phyloP scores from a whole-genome alignment of 2,329 filamentous ascomycete genomes.

The Magnaporthiopsis rhizophila region DNA sequence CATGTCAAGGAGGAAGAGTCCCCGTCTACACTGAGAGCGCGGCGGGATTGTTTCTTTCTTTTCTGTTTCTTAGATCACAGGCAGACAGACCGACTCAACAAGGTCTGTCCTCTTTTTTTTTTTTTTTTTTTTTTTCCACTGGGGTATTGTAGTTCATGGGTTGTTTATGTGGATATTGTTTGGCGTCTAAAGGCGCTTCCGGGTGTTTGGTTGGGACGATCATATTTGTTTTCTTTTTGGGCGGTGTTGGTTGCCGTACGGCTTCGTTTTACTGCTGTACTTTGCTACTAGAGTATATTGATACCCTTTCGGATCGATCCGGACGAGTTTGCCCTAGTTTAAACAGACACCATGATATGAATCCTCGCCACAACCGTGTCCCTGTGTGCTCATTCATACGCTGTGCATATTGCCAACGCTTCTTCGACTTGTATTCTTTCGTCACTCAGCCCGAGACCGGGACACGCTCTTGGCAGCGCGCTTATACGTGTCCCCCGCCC shows the following conservation, averaged over 20 bases:
- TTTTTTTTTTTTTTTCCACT: background rate
- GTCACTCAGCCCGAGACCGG: too few relatives aligned
- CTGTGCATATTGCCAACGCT: too few relatives aligned
- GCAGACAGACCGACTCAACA: too few relatives aligned
- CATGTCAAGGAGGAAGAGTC: conserved; percentile 45
- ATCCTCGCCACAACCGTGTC: background rate
- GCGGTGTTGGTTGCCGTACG: background rate
- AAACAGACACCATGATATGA: background rate
- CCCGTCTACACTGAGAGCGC: conserved; percentile 30
- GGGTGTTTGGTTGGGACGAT: background rate
- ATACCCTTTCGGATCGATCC: conserved; percentile 8
- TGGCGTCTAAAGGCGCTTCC: background rate
- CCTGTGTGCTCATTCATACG: too few relatives aligned
- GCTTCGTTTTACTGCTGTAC: background rate
- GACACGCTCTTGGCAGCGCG: background rate
- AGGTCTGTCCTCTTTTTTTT: too few relatives aligned
- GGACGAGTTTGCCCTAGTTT: background rate
- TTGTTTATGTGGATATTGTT: background rate
- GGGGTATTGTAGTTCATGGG: background rate
- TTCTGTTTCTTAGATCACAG: background rate
- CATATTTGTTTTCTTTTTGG: background rate
- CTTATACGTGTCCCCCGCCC: conserved; percentile 21
- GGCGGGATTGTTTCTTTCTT: background rate
- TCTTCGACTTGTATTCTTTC: too few relatives aligned
- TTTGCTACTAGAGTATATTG: conserved; percentile 4